Conservation (phyloP, 78 protist species). For the Dictyostelium firmibasis region DNA sequence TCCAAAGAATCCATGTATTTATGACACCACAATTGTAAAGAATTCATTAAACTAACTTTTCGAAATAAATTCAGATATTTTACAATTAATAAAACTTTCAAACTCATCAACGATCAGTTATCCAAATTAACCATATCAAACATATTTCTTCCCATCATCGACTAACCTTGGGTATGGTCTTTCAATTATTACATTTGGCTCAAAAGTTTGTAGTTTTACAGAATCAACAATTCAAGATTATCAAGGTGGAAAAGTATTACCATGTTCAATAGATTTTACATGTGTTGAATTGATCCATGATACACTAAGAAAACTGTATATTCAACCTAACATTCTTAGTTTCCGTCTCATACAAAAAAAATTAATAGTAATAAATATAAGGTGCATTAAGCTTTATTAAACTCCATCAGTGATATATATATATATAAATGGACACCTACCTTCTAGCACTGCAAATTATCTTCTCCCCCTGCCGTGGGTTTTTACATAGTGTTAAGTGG, state of each 20-base stretch:
- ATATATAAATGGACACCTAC: no score
- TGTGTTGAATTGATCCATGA: no score
- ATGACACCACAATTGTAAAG: background rate
- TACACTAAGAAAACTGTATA: no score
- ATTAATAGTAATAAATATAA: no score
- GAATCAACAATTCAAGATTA: background rate
- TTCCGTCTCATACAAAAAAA: no score
- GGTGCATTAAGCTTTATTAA: no score
- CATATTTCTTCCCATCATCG: background rate
- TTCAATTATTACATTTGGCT: background rate
- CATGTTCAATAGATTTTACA: slow-evolving; percentile 14
- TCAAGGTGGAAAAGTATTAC: background rate
- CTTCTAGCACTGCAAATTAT: no score
- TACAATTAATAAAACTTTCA: background rate
- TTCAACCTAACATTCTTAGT: no score
- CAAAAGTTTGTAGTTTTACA: background rate
- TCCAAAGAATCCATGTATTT: background rate
- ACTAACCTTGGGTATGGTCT: background rate
- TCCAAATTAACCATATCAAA: background rate
- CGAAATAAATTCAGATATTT: background rate
- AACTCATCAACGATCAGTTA: background rate
- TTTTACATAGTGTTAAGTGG: no score
- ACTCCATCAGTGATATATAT: no score
- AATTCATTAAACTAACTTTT: background rate
- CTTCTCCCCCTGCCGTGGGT: no score